Conservation (phyloP, 805 yeast species). For the Candida alai region DNA sequence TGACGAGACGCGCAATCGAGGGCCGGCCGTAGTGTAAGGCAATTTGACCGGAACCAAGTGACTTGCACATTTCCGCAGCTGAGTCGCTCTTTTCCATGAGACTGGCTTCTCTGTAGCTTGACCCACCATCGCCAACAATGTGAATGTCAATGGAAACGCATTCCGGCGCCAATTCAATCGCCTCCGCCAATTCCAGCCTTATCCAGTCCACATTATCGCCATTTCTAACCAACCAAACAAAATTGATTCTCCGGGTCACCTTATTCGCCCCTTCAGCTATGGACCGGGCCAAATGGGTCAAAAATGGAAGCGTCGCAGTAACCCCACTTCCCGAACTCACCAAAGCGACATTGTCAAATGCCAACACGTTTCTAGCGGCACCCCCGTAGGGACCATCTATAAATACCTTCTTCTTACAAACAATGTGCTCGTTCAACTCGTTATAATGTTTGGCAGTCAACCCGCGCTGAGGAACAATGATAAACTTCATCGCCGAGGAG, state of each 20-base stretch:
- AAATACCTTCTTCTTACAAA: conserved; percentile 28
- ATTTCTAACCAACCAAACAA: conserved; percentile 43
- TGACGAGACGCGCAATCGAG: conserved; percentile 14
- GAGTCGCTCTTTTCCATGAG: not conserved
- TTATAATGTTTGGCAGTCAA: conserved; percentile 36
- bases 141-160: conserved; percentile 11
- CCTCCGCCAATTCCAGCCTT: conserved; percentile 28
- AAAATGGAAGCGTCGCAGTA: conserved; percentile 46
- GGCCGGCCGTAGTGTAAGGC: conserved; percentile 16
- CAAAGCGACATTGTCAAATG: conserved; percentile 42
- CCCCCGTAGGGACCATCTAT: conserved; percentile 63
- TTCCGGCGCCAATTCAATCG: conserved; percentile 23
- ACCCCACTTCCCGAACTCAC: conserved; percentile 52
- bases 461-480: conserved; percentile 46
- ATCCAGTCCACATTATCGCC: conserved; percentile 38
- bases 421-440: conserved; percentile 25
- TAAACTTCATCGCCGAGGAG: conserved; percentile 33
- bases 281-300: conserved; percentile 22
- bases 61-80: conserved; percentile 6
- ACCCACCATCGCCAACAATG: too few relatives aligned
- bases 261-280: conserved; percentile 10
- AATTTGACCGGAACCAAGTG: not conserved
- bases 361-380: conserved; percentile 37
- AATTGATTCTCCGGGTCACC: conserved; percentile 26
- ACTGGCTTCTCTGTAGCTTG: too few relatives aligned